Percentiles rank a stretch among this genome's conserved stretches.
Evolutionary conservation across 2,329 filamentous ascomycete genomes (phyloP).

Genomic region (Beauveria sp.): DNA sequence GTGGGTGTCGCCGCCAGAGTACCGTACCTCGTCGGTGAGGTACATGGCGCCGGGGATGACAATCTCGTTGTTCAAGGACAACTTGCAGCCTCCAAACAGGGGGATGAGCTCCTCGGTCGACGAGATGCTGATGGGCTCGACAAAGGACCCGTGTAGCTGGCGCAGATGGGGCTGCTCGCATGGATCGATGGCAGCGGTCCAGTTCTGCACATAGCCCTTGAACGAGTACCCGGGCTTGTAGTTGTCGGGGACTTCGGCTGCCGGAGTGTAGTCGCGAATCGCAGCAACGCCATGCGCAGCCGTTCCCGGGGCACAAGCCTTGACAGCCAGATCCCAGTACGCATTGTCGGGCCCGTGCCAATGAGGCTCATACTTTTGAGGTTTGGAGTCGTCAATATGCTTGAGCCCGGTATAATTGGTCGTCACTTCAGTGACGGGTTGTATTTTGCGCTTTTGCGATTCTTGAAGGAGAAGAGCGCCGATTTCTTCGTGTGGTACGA

Average conservation of each 20-base stretch:
- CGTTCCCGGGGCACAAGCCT: slow-evolving; percentile 49
- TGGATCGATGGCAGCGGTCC: slow-evolving; percentile 49
- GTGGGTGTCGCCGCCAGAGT: slow-evolving; percentile 46
- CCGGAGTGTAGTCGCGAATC: slow-evolving; percentile 22
- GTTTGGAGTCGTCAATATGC: slow-evolving; percentile 26
- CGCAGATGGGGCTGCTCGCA: slow-evolving; percentile 49
- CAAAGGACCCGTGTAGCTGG: slow-evolving; percentile 48
- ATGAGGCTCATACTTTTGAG: slow-evolving; percentile 34
- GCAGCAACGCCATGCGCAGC: slow-evolving; percentile 32
- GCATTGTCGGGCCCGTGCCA: slow-evolving; percentile 39
- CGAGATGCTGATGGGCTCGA: slow-evolving; percentile 43
- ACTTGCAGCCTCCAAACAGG: slow-evolving; percentile 55
- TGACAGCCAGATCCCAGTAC: slow-evolving; percentile 53
- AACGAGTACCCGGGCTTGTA: slow-evolving; percentile 30
- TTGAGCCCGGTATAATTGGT: slow-evolving; percentile 34
- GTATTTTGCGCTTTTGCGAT: slow-evolving; percentile 33
- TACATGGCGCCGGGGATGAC: slow-evolving; percentile 60
- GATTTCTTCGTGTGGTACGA: slow-evolving; percentile 52
- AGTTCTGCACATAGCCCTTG: slow-evolving; percentile 48
- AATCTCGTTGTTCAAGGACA: slow-evolving; percentile 56
- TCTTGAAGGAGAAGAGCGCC: slow-evolving; percentile 42
- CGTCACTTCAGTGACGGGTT: slow-evolving; percentile 34
- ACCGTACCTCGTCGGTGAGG: slow-evolving; percentile 48
- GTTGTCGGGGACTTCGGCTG: slow-evolving; percentile 26
- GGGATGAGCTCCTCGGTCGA: slow-evolving; percentile 49